phyloP scores from a whole-genome alignment of 306 rosid species.

The Acacia crassicarpa region DNA sequence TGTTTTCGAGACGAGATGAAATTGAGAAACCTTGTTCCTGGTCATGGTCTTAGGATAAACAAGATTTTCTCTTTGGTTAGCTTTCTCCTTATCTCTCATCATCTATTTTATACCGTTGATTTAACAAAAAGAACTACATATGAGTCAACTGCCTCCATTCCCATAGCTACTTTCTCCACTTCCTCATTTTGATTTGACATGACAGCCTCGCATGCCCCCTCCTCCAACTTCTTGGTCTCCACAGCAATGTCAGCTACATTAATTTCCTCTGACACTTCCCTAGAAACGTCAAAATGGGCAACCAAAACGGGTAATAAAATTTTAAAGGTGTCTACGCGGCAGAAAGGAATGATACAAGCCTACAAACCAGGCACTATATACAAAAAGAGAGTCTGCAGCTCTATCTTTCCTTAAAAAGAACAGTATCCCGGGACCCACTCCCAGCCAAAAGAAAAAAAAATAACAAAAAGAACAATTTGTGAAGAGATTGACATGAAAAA shows the following conservation, averaged over 20 bases:
- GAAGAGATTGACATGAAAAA: constrained; percentile 12
- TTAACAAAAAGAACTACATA: too few relatives aligned
- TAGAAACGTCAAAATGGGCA: neutral
- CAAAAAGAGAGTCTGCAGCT: constrained; percentile 10
- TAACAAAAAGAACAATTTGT: neutral
- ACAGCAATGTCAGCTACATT: neutral
- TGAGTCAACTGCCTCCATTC: too few relatives aligned
- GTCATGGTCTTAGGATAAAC: too few relatives aligned
- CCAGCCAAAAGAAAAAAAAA: neutral
- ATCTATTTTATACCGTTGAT: too few relatives aligned
- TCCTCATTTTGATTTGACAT: too few relatives aligned
- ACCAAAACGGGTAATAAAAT: neutral
- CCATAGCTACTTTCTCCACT: too few relatives aligned
- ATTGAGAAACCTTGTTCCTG: too few relatives aligned
- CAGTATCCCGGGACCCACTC: neutral
- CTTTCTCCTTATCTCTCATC: too few relatives aligned
- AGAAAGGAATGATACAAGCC: neutral
- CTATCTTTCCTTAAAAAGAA: neutral
- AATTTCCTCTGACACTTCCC: neutral
- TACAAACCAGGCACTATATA: constrained; percentile 28
- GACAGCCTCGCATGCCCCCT: too few relatives aligned
- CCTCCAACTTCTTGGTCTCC: too few relatives aligned
- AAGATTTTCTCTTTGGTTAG: too few relatives aligned
- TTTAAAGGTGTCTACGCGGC: neutral
- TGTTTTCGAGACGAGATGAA: too few relatives aligned